Evolutionary conservation across 768 basidiomycete species (phyloP).

Genomic region (Sarcodon sp.): DNA sequence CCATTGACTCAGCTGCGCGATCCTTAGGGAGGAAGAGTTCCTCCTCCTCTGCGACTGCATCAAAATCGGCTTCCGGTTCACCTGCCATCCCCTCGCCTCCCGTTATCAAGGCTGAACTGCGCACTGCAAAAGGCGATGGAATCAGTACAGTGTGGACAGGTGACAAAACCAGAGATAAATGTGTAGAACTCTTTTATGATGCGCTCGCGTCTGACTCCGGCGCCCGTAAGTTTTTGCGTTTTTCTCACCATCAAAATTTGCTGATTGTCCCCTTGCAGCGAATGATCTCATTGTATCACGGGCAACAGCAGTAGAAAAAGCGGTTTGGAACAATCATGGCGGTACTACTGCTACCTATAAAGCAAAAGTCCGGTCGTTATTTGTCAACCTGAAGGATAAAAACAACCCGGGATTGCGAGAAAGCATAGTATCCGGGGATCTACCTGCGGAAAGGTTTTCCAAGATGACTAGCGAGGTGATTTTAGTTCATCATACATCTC

Average conservation of each 20-base stretch:
- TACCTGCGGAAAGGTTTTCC: conserved; percentile 56
- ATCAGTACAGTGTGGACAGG: conserved; percentile 41
- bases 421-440: conserved; percentile 73
- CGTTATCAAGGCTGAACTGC: conserved; percentile 21
- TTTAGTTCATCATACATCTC: neutral
- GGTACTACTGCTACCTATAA: conserved; percentile 42
- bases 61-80: conserved; percentile 4
- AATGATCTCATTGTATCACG: conserved; percentile 53
- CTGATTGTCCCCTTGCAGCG: conserved; percentile 8
- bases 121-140: conserved; percentile 63
- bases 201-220: conserved; percentile 77
- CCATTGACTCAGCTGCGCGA: neutral
- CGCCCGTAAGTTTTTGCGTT: conserved; percentile 52
- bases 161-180: conserved; percentile 76
- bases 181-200: conserved; percentile 84
- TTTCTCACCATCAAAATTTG: neutral
- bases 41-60: conserved; percentile 8
- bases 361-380: conserved; percentile 75
- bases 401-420: conserved; percentile 80
- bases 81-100: conserved; percentile 2
- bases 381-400: conserved; percentile 92
- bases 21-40: conserved; percentile 7
- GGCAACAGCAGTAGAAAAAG: conserved; percentile 60
- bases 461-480: conserved; percentile 74
- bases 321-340: conserved; percentile 35